A percentile compares a stretch with the other conserved stretches of the same genome.
Conservation (phyloP, 2,329 filamentous ascomycete species). For the Daldinia eschscholtzii region DNA sequence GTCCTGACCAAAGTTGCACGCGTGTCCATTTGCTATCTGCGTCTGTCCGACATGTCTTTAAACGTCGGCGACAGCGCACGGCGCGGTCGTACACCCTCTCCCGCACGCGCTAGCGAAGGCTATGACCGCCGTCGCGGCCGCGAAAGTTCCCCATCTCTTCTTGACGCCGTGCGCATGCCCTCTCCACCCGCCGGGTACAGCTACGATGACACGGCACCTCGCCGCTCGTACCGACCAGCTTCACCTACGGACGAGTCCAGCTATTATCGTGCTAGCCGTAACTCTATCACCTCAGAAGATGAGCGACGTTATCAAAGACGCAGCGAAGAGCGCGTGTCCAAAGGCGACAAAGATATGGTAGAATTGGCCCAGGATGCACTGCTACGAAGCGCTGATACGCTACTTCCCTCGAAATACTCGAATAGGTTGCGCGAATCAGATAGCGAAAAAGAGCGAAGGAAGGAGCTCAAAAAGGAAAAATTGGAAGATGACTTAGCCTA, state of each 20-base stretch:
- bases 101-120: constrained; percentile 55
- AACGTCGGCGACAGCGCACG: constrained; percentile 60
- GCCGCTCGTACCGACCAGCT: constrained; percentile 52
- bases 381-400: constrained; percentile 50
- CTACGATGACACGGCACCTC: constrained; percentile 55
- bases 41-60: constrained; percentile 62
- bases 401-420: constrained; percentile 52
- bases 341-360: constrained; percentile 48
- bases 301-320: constrained; percentile 35
- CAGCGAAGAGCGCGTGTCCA: constrained; percentile 43
- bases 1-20: constrained; percentile 19
- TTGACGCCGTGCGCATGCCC: constrained; percentile 59
- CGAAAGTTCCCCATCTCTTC: constrained; percentile 50
- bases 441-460: constrained; percentile 52
- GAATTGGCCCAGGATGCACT: constrained; percentile 46
- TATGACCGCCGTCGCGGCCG: constrained; percentile 55
- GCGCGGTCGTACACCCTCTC: constrained; percentile 63
- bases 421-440: constrained; percentile 50
- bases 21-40: background rate
- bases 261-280: constrained; percentile 45
- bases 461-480: constrained; percentile 52
- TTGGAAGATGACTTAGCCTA: constrained; percentile 66
- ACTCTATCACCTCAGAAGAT: constrained; percentile 32
- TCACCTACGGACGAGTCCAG: constrained; percentile 50
- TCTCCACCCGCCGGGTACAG: constrained; percentile 57